Conservation (phyloP, 208 protist species). For the Acanthamoeba culbertsoni region DNA sequence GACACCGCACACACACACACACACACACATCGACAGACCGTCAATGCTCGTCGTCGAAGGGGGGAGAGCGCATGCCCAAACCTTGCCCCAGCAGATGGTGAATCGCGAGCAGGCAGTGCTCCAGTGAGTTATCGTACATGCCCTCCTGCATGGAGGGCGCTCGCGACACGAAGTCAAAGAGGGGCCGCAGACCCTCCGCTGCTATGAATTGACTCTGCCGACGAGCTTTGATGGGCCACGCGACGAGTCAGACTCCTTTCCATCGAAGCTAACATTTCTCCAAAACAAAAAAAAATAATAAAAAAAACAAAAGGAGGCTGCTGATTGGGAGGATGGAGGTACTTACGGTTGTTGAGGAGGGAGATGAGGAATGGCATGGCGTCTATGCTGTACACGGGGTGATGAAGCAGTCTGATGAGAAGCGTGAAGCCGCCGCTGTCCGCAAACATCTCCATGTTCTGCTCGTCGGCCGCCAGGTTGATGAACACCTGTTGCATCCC, state of each 20-base stretch:
- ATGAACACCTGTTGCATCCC: constrained; percentile 6
- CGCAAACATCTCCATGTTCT: constrained; percentile 40
- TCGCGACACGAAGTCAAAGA: constrained; percentile 55
- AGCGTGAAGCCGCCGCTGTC: background rate
- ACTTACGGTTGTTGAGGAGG: background rate
- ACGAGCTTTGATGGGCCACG: background rate
- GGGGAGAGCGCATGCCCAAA: background rate
- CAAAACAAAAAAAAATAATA: no score
- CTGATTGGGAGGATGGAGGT: background rate
- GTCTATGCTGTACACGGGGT: constrained; percentile 28
- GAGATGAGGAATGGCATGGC: constrained; percentile 54
- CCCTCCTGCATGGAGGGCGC: background rate
- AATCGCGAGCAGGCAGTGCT: constrained; percentile 14
- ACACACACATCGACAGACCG: background rate
- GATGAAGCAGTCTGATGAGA: constrained; percentile 38
- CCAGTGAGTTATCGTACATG: constrained; percentile 7
- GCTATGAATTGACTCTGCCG: background rate
- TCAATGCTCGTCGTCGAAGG: background rate
- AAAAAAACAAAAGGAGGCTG: background rate
- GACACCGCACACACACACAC: background rate
- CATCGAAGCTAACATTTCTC: no score
- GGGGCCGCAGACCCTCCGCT: constrained; percentile 24
- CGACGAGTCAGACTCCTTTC: background rate
- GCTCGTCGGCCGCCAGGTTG: constrained; percentile 35
- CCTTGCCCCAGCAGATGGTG: background rate